Evolutionary conservation across 192 early-diverging fungal species (phyloP), one percentile per base, ranked within the genome.

Genomic region (Coemansia sp.): DNA sequence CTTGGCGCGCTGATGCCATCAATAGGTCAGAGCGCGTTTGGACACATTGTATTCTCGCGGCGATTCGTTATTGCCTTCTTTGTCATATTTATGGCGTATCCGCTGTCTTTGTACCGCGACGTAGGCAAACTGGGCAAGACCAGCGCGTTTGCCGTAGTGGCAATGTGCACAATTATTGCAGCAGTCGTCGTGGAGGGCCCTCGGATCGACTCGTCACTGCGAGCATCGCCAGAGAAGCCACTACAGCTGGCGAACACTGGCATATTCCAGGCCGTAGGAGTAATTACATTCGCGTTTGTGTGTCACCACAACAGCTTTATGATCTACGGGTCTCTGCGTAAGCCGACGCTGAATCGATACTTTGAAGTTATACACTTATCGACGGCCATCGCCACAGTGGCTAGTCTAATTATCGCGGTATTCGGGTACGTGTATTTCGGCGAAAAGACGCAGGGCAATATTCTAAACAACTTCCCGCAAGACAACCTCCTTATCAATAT

Each of bases 231-330:
- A 0, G 78, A 48, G 1, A 53, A 61, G 36, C 75, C 78, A 7
- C 42, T 85, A 10, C 44, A 53, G 32, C 59, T 85, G 27, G 67
- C 31, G 61, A 90, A 88, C n/a, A 73, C 78, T 1, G 89, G 86
- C 24, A 64, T 90, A n/a, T 90, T 91, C 64, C 90, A 92, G 64
- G 90, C 93, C 0, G 90, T 96, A 42, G 93, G 92, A 2, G 92
- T 96, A 3, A 95, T 96, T 11, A 94, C 92, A 67, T 96, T 96
- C 84, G 94, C 95, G 1, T 97, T 95, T 85, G 95, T 97, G 24
- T 97, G 95, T 66, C 95, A 97, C 71, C 95, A 97, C 81, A 97
- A 96, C 75, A 93, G 91, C 39, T 94, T 96, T 69, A 84, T 97
- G 72, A 97, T 97, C 59, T 93, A 91, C 74, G 90, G 90, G 11